These are phyloP conservation scores for Candida ficus DNA, from an alignment of 805 yeast species.

Conservation along the genomic window DNA sequence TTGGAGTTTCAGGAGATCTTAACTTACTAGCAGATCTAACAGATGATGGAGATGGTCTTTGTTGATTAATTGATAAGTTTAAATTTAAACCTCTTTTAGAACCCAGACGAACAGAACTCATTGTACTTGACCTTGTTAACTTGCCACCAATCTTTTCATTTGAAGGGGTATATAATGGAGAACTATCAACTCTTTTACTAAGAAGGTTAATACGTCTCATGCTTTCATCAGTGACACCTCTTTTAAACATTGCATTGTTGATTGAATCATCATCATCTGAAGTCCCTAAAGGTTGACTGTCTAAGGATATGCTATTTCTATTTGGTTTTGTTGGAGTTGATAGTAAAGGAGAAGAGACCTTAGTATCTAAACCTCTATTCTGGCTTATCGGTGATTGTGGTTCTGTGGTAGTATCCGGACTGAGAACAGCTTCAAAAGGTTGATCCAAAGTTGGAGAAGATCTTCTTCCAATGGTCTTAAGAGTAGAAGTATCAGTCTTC, in stretches of 20 bases:
- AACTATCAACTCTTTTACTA: conserved; percentile 3
- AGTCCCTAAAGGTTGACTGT: conserved; percentile 18
- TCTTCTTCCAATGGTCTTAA: conserved; percentile 18
- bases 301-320: conserved; percentile 20
- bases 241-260: background rate
- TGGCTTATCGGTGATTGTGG: conserved; percentile 6
- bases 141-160: background rate
- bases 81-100: conserved; percentile 22
- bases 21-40: no score
- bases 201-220: background rate
- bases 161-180: background rate
- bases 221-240: conserved; percentile 2
- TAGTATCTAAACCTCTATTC: background rate
- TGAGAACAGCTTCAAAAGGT: background rate
- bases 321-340: conserved; percentile 24
- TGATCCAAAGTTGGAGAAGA: background rate
- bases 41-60: conserved; percentile 2
- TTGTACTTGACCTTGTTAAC: conserved; percentile 21
- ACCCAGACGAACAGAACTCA: conserved; percentile 17
- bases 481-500: conserved; percentile 32
- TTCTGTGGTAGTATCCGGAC: background rate
- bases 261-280: background rate
- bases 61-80: conserved; percentile 15
- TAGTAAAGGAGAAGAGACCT: conserved; percentile 16
- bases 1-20: conserved; percentile 12